Percentiles rank a stretch among this genome's conserved stretches.
Evolutionary conservation across 371 early-diverging fungal genomes (phyloP).

Genomic region (Enteropsectra breve): DNA sequence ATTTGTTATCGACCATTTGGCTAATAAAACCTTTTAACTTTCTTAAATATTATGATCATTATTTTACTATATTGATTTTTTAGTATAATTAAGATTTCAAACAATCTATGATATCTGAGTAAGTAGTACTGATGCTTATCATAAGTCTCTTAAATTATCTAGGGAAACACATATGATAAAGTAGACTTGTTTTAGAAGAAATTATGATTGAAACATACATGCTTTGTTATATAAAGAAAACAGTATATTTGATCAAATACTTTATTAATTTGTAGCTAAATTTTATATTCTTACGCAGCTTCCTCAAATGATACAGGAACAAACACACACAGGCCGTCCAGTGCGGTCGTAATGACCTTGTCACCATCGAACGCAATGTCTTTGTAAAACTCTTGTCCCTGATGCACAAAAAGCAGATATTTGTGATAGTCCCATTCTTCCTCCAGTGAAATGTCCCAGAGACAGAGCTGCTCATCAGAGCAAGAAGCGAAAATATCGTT

Average conservation of each 20-base stretch:
- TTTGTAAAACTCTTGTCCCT: slow-evolving; percentile 59
- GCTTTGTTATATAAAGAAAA: too few relatives aligned
- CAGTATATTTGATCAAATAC: neutral
- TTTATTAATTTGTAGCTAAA: neutral
- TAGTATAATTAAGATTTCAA: too few relatives aligned
- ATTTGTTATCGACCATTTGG: too few relatives aligned
- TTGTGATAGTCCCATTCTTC: slow-evolving; percentile 58
- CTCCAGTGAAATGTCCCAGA: slow-evolving; percentile 58
- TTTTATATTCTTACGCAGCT: neutral
- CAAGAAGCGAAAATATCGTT: slow-evolving; percentile 46
- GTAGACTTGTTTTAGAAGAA: too few relatives aligned
- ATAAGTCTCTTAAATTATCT: too few relatives aligned
- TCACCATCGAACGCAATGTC: slow-evolving; percentile 45
- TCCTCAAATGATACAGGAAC: slow-evolving; percentile 42
- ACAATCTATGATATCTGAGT: too few relatives aligned
- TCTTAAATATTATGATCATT: too few relatives aligned
- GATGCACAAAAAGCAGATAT: slow-evolving; percentile 59
- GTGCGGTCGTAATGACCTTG: slow-evolving; percentile 32
- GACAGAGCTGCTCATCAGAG: slow-evolving; percentile 53
- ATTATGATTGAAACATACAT: too few relatives aligned
- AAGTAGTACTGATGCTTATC: too few relatives aligned
- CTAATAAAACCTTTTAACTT: too few relatives aligned
- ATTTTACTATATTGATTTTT: too few relatives aligned
- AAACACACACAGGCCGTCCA: slow-evolving; percentile 51
- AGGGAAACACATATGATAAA: too few relatives aligned